Percentiles rank a stretch among this genome's conserved stretches.
These are phyloP conservation scores for Starmerella ratchasimensis DNA, from an alignment of 805 yeast genomes.

Conservation along the genomic window DNA sequence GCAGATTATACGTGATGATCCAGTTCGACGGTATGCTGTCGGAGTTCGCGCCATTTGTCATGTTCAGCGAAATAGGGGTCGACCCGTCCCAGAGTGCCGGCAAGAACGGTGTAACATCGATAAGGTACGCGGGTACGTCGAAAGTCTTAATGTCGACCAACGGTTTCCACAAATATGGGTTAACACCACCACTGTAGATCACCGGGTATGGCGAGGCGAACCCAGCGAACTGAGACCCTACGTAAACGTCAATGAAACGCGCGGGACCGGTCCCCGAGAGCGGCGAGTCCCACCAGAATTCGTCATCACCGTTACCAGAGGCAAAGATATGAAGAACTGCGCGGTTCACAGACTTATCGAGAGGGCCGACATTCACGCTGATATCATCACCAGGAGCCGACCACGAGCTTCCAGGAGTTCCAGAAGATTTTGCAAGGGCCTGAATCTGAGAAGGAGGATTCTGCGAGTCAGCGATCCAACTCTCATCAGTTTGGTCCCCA, in stretches of 20 bases:
- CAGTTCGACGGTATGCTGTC: conserved; percentile 21
- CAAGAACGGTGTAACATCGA: conserved; percentile 57
- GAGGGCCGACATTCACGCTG: conserved; percentile 10
- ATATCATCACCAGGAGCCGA: conserved; percentile 16
- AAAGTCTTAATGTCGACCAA: conserved; percentile 61
- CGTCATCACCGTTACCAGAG: conserved; percentile 68
- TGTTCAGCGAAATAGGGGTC: conserved; percentile 39
- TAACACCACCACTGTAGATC: conserved; percentile 66
- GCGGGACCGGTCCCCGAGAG: conserved; percentile 15
- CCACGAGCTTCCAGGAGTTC: conserved; percentile 11
- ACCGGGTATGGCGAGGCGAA: conserved; percentile 57
- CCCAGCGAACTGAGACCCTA: conserved; percentile 47
- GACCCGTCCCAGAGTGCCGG: conserved; percentile 52
- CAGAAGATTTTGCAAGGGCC: conserved; percentile 8
- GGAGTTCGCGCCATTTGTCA: conserved; percentile 27
- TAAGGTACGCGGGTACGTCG: conserved; percentile 54
- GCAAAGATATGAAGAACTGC: conserved; percentile 45
- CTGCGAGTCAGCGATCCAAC: conserved; percentile 16
- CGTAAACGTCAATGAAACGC: conserved; percentile 48
- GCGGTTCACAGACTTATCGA: conserved; percentile 23
- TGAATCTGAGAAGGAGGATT: conserved; percentile 9
- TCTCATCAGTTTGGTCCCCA: conserved; percentile 9
- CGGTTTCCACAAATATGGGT: conserved; percentile 72
- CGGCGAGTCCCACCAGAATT: conserved; percentile 57
- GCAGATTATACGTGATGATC: conserved; percentile 25